phyloP scores from a whole-genome alignment of 1,284 basidiomycete species.

The Neolentinus lepideus region DNA sequence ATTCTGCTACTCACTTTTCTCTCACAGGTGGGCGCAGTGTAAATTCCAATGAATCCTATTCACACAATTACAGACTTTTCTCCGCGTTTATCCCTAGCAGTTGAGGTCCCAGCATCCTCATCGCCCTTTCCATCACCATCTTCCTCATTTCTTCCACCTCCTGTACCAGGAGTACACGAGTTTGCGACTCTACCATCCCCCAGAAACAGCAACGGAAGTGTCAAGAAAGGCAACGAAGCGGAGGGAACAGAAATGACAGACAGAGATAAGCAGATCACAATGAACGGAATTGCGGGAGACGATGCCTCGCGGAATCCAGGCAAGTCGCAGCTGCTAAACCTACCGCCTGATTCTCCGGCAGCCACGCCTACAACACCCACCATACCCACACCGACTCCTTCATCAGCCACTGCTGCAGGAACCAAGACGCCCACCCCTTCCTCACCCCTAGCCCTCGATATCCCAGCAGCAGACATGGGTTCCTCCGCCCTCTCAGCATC shows the following conservation, averaged over 20 bases:
- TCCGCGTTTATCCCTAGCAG: background rate
- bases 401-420: background rate
- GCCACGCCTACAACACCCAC: background rate
- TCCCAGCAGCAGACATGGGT: conserved; percentile 10
- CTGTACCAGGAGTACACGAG: conserved; percentile 54
- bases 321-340: background rate
- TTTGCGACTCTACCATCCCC: conserved; percentile 35
- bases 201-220: background rate
- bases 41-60: background rate
- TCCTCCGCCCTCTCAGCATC: conserved; percentile 37
- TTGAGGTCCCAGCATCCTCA: background rate
- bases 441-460: conserved; percentile 2
- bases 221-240: background rate
- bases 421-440: background rate
- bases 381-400: background rate
- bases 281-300: background rate
- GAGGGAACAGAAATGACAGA: background rate
- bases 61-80: background rate
- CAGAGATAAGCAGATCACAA: background rate
- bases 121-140: conserved; percentile 60
- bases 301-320: background rate
- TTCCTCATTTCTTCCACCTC: conserved; percentile 59
- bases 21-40: background rate
- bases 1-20: too few species aligned
- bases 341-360: background rate